Evolutionary conservation across 2,329 filamentous ascomycete species (phyloP), one percentile per base, ranked within the genome.

Genomic region (Lachnellula willkommii): DNA sequence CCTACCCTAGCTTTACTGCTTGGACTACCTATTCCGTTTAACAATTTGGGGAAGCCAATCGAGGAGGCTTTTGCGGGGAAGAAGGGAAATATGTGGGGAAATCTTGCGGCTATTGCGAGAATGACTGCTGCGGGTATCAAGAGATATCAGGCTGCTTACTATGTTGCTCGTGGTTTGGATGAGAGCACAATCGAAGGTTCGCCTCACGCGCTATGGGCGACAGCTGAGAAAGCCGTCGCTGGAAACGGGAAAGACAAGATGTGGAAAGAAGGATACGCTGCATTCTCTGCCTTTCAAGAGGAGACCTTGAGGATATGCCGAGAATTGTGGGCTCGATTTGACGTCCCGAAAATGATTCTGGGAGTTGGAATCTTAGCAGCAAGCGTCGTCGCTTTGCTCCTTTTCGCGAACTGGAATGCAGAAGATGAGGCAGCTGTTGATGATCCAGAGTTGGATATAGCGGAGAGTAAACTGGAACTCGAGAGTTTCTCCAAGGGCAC

Each of bases 11-110:
- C 93, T 0, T 77, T 99, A 37, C 79, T 99, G 0, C 77, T 99
- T 1, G 94, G 94, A 8, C 81, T 96, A 58, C 93, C 94, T 0
- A 92, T 99, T 58, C 94, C 94, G 0, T 99, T 90, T 76, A 99
- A 97, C 71, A 99, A 94, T 68, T 81, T 99, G 6, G 94, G 94
- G 50, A 85, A 82, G 6, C 94, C 94, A 0, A 96, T 99, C 59
- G 89, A 95, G 63, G 94, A 99, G 72, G 92, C 91, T 2, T 99
- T 99, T 72, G 79, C 87, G 17, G 89, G 89, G 1, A 72, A 75
- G 1, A 78, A 80, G 22, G 88, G 87, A 32, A 79, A 82, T 36
- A 81, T 90, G 58, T 94, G 87, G 82, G 77, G 83, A 47, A 94
- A 89, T 62, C 75, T 99, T 43, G 89, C 89, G 0, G 77, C 80